These are phyloP conservation scores for Linanthus parryae DNA, from an alignment of 148 eudicot genomes.

Conservation along the genomic window DNA sequence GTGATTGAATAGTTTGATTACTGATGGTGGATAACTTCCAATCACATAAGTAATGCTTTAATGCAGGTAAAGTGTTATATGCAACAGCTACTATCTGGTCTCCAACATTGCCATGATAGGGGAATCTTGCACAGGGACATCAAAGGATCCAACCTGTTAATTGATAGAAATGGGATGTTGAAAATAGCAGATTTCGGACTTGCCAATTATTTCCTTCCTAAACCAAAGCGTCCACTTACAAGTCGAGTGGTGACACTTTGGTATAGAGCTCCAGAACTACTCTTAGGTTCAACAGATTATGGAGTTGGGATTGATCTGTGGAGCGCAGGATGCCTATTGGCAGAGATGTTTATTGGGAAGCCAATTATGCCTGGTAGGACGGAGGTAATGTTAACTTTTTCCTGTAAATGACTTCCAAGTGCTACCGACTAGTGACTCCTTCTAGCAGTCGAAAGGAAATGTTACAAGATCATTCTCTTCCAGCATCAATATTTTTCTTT, in stretches of 20 bases:
- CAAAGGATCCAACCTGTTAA: conserved; percentile 43
- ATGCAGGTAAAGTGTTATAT: conserved; percentile 43
- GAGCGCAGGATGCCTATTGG: conserved; percentile 50
- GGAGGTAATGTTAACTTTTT: conserved; percentile 26
- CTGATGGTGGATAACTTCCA: background rate
- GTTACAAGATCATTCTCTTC: no score
- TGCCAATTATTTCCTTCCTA: conserved; percentile 29
- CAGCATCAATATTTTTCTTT: background rate
- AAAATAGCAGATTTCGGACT: conserved; percentile 53
- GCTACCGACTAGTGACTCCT: background rate
- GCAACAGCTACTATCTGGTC: conserved; percentile 42
- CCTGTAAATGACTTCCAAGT: background rate
- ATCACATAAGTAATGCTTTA: background rate
- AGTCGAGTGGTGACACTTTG: conserved; percentile 48
- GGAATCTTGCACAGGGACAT: conserved; percentile 52
- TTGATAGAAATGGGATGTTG: conserved; percentile 35
- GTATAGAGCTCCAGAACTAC: conserved; percentile 51
- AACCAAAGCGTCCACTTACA: conserved; percentile 23
- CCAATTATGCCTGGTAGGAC: conserved; percentile 45
- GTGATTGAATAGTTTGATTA: background rate
- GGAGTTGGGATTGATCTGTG: conserved; percentile 52
- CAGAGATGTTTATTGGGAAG: conserved; percentile 40
- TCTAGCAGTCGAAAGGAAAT: no score
- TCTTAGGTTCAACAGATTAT: conserved; percentile 40
- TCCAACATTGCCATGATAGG: conserved; percentile 39